Base-by-base conservation (phyloP, 768 basidiomycete genomes). In the Leccinum subgranulosum region DNA sequence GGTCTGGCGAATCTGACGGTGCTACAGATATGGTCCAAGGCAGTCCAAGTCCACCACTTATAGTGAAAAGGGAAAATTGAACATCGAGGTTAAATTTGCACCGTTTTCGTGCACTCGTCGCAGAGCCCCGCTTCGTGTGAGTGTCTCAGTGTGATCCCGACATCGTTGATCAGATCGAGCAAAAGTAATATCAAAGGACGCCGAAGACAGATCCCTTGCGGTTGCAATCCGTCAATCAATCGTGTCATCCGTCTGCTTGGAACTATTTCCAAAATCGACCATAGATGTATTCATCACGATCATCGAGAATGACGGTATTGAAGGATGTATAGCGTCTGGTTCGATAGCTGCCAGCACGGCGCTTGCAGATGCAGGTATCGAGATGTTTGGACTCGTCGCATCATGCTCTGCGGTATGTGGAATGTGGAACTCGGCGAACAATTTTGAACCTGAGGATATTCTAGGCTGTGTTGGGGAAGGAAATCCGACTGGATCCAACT, bases 11-110 rank as follows among this genome's bases (percentile, higher is more conserved):
- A 21, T 41, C 46, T 53, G 11, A 51, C 47, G 10, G 11, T 19
- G 49, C 33, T 54, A 29, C 21, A 92, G 90, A 25, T 93, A 92
- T 72, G 89, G 92, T 4, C 92, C 92, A 19, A 85, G 92, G 55
- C 92, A 93, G 66, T 86, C 88, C 28, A 92, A 89, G 78, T 89
- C 82, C 53, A 78, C 79, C 14, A 73, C 84, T 3, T 99, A 95
- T 69, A 93, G 81, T 60, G 96, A 98, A 64, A 87, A 84, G 57
- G 97, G 96, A 1, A 83, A 82, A 53, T 74, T 99, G 52, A 98
- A 94, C 58, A 90, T 99, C 7, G 95, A 98, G 74, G 92, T 98
- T 52, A 98, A 98, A 74, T 98, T 95, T 66, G 83, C 95, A 2
- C 97, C 97, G 0, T 99, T 96, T 71, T 93, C 97, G 8, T 93